phyloP scores from a whole-genome alignment of 2,329 filamentous ascomycete species.

The Dryadomyces sulphureus region DNA sequence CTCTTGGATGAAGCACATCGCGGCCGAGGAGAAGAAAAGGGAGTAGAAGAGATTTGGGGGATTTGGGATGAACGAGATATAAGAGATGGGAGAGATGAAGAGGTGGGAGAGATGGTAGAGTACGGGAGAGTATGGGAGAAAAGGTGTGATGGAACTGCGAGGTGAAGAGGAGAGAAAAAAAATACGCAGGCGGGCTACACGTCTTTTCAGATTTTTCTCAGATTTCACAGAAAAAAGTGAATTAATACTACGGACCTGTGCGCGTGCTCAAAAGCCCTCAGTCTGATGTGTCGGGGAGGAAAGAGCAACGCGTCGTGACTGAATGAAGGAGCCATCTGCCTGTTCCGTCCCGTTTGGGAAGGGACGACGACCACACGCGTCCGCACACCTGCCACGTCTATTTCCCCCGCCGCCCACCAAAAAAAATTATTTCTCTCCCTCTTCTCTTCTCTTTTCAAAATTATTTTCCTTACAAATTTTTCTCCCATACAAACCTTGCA shows the following conservation, averaged over 20 bases:
- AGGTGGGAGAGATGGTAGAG: no score
- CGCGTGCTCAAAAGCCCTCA: not conserved
- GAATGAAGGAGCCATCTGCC: no score
- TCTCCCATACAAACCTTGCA: not conserved
- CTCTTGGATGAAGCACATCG: constrained; percentile 5
- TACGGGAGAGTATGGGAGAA: no score
- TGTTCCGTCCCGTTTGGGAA: not conserved
- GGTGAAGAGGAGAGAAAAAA: no score
- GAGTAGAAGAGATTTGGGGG: not conserved
- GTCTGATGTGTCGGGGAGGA: not conserved
- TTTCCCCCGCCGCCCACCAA: not conserved
- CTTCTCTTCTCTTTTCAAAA: not conserved
- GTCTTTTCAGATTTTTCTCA: not conserved
- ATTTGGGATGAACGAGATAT: not conserved
- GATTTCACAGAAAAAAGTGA: not conserved
- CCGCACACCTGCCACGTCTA: not conserved
- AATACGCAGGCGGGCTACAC: not conserved
- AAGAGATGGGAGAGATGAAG: not conserved
- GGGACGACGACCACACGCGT: not conserved
- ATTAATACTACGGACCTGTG: not conserved
- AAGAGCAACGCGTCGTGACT: not conserved
- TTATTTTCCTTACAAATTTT: not conserved
- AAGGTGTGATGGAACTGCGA: no score
- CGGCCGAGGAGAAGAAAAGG: no score
- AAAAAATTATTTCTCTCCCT: not conserved